Evolutionary conservation across 192 early-diverging fungal species (phyloP).

Genomic region (Dissophora globulifera): DNA sequence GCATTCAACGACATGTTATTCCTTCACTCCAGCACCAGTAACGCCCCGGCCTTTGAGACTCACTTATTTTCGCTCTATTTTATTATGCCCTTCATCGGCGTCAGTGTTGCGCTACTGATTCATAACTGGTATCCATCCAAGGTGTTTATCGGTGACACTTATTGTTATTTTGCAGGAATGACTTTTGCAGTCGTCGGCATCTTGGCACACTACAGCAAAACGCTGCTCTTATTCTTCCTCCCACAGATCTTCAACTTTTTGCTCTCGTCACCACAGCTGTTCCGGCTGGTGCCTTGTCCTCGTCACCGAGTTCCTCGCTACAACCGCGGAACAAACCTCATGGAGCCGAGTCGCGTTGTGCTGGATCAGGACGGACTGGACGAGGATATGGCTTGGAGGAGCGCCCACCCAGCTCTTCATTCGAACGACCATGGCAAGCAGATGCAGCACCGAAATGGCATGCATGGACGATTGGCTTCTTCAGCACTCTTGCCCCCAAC

Average conservation of each 20-base stretch:
- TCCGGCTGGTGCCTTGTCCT: slow-evolving; percentile 93
- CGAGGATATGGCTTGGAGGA: slow-evolving; percentile 2
- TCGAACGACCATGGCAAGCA: slow-evolving; percentile 10
- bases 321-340: slow-evolving; percentile 36
- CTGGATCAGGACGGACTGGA: slow-evolving; percentile 29
- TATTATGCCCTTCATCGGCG: slow-evolving; percentile 91
- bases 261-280: slow-evolving; percentile 94
- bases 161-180: slow-evolving; percentile 99
- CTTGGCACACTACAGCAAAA: slow-evolving; percentile 93
- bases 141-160: slow-evolving; percentile 97
- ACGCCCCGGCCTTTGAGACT: slow-evolving; percentile 71
- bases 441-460: neutral
- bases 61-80: slow-evolving; percentile 93
- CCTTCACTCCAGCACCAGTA: slow-evolving; percentile 62
- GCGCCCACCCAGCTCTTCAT: slow-evolving; percentile 16
- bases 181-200: slow-evolving; percentile 98
- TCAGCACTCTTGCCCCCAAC: slow-evolving; percentile 4
- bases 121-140: slow-evolving; percentile 95
- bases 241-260: slow-evolving; percentile 99
- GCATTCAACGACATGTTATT: slow-evolving; percentile 77
- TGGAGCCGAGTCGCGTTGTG: slow-evolving; percentile 34
- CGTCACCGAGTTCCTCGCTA: slow-evolving; percentile 92
- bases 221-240: slow-evolving; percentile 91
- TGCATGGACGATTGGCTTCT: slow-evolving; percentile 22
- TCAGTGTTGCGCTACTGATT: slow-evolving; percentile 80